Conservation (phyloP, 352 stramenopile species). For the Phytophthora pini region DNA sequence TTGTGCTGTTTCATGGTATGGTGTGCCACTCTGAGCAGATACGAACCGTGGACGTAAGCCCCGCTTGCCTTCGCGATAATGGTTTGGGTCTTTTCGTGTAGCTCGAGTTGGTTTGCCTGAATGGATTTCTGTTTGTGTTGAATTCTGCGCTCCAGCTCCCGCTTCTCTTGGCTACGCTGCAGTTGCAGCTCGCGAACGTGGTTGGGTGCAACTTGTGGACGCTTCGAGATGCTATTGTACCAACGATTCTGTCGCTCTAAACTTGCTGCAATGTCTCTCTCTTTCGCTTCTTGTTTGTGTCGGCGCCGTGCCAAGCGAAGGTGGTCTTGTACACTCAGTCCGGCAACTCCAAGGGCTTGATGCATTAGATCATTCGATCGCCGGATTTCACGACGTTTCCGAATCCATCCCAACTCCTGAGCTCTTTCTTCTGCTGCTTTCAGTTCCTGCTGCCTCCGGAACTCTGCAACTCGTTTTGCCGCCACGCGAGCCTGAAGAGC, state of each 20-base stretch:
- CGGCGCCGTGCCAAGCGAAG: slow-evolving; percentile 34
- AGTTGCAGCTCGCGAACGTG: slow-evolving; percentile 31
- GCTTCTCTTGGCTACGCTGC: slow-evolving; percentile 6
- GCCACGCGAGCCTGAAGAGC: slow-evolving; percentile 30
- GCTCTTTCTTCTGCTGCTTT: slow-evolving; percentile 17
- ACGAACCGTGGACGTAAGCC: slow-evolving; percentile 53
- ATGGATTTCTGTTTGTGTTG: slow-evolving; percentile 13
- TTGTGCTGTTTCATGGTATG: slow-evolving; percentile 1
- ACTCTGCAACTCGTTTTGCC: slow-evolving; percentile 27
- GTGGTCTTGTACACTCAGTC: slow-evolving; percentile 43
- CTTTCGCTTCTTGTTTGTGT: slow-evolving; percentile 24
- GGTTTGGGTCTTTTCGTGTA: slow-evolving; percentile 34
- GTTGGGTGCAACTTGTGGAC: slow-evolving; percentile 7
- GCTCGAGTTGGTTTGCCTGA: slow-evolving; percentile 19
- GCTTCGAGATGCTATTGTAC: slow-evolving; percentile 36
- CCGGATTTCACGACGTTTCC: slow-evolving; percentile 40
- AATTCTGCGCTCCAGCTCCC: slow-evolving; percentile 1
- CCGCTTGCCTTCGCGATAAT: slow-evolving; percentile 33
- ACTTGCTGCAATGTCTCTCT: slow-evolving; percentile 17
- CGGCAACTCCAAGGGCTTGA: slow-evolving; percentile 44
- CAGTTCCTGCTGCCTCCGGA: slow-evolving; percentile 1
- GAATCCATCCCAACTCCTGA: slow-evolving; percentile 16
- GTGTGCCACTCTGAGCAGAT: slow-evolving; percentile 39
- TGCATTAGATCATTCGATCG: slow-evolving; percentile 49
- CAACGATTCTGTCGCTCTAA: slow-evolving; percentile 43